Base-by-base conservation (phyloP, 2,329 filamentous ascomycete species). In the Clonostachys chloroleuca region DNA sequence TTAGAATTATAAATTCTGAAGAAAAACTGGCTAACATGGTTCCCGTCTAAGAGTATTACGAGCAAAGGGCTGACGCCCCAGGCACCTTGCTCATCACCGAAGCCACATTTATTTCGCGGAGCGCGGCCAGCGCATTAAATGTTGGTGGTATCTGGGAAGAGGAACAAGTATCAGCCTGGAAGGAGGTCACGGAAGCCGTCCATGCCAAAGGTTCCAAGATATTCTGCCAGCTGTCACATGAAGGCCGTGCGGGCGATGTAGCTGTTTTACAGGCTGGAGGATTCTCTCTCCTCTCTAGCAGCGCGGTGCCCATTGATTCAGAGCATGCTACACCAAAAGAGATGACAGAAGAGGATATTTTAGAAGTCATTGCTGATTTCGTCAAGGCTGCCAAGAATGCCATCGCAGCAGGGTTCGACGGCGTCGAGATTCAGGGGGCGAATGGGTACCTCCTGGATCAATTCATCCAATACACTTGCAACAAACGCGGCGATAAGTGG, bases 331-430 rank as follows among this genome's bases (percentile, higher is more conserved):
- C 75, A 5, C 85, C 86, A 3, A 78, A 77, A 45, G 83, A 74
- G 30, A 78, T 91, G 78, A 83, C 77, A 0, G 69, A 78, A 44
- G 65, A 75, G 3, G 84, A 89, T 17, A 89, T 90, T 48, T 67
- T 78, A 50, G 62, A 73, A 6, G 70, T 81, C 50, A 86, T 88
- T 63, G 59, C 59, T 3, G 79, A 80, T 1, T 89, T 75, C 63
- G 76, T 73, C 1, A 72, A 68, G 0, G 73, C 75, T 2, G 69
- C 74, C 3, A 70, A 73, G 51, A 70, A 78, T 33, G 75, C 85
- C 1, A 61, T 87, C 2, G 59, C 80, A 17, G 72, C 74, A 34
- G 87, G 87, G 0, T 82, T 75, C 30, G 64, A 72, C 41, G 67
- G 67, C 3, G 59, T 72, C 2, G 69, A 72, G 53, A 55, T 72